A percentile compares a stretch with the other conserved stretches of the same genome.
Conservation (phyloP, 2,329 filamentous ascomycete genomes). For the Aureobasidium subglaciale region DNA sequence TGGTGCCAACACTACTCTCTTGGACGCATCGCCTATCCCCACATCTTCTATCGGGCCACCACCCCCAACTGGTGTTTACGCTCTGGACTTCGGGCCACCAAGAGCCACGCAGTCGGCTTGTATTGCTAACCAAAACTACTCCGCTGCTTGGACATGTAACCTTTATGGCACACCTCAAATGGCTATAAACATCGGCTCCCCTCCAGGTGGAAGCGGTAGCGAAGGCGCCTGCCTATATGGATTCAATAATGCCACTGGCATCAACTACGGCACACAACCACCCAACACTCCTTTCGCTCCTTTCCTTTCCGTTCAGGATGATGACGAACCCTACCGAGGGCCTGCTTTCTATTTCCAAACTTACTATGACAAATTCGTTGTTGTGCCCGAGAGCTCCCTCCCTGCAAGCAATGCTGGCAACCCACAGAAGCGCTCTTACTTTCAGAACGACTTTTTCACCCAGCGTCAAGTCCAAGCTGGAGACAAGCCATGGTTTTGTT, state of each 20-base stretch:
- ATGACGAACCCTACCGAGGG: conserved; percentile 48
- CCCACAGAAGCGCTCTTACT: conserved; percentile 17
- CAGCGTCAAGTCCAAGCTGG: conserved; percentile 44
- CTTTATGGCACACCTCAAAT: conserved; percentile 31
- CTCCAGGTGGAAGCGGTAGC: conserved; percentile 18
- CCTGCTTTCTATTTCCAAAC: conserved; percentile 59
- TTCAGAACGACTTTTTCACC: conserved; percentile 23
- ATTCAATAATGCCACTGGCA: conserved; percentile 21
- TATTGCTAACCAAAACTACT: conserved; percentile 48
- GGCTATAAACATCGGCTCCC: conserved; percentile 24
- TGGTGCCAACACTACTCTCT: conserved; percentile 8
- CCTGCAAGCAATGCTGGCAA: conserved; percentile 25
- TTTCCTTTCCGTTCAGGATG: conserved; percentile 51
- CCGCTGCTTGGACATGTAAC: conserved; percentile 58
- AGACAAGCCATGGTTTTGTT: conserved; percentile 62
- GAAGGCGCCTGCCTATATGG: conserved; percentile 27
- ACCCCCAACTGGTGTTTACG: conserved; percentile 50
- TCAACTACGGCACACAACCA: conserved; percentile 57
- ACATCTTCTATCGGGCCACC: conserved; percentile 46
- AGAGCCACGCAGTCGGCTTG: conserved; percentile 49
- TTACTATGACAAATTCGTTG: conserved; percentile 57
- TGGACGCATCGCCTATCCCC: conserved; percentile 46
- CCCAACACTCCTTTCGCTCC: conserved; percentile 36
- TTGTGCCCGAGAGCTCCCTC: conserved; percentile 37
- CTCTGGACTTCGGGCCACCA: conserved; percentile 46